Percentiles rank a stretch among this genome's conserved stretches.
Conservation (phyloP, 2,329 filamentous ascomycete genomes). For the Alternaria alternata region DNA sequence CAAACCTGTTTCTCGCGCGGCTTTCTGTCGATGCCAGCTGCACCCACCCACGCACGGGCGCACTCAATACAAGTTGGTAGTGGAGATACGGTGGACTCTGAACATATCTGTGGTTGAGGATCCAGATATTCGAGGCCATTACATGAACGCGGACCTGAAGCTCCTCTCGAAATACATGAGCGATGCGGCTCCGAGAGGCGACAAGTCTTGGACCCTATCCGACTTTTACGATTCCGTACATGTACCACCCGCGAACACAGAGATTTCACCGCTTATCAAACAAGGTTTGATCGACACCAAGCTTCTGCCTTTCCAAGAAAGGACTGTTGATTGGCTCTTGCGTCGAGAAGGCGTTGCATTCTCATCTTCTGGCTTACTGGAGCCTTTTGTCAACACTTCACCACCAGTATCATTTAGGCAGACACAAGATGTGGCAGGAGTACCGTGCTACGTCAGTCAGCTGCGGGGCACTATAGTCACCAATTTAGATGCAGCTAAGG, state of each 20-base stretch:
- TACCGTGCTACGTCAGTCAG: constrained; percentile 65
- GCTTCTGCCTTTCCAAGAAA: constrained; percentile 76
- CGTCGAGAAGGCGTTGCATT: constrained; percentile 69
- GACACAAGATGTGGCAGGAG: constrained; percentile 57
- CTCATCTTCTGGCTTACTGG: constrained; percentile 24
- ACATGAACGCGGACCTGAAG: constrained; percentile 36
- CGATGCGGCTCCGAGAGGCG: constrained; percentile 9
- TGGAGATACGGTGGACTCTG: constrained; percentile 43
- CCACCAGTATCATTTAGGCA: constrained; percentile 57
- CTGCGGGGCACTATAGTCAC: constrained; percentile 67
- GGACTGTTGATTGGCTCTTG: constrained; percentile 75
- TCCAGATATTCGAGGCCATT: constrained; percentile 17
- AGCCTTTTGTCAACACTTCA: constrained; percentile 16
- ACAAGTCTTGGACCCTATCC: constrained; percentile 56
- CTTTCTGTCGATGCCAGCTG: constrained; percentile 39
- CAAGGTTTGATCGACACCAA: constrained; percentile 48
- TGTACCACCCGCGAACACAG: constrained; percentile 60
- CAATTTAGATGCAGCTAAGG: constrained; percentile 57
- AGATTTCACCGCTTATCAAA: constrained; percentile 43
- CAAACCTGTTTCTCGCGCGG: constrained; percentile 26
- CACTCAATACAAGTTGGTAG: constrained; percentile 25
- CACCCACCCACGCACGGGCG: constrained; percentile 7
- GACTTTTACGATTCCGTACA: constrained; percentile 76
- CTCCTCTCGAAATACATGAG: constrained; percentile 39
- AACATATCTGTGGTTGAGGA: constrained; percentile 40